Base-by-base conservation (phyloP, 164 flowering plant genomes). In the Akebia trifoliata region DNA sequence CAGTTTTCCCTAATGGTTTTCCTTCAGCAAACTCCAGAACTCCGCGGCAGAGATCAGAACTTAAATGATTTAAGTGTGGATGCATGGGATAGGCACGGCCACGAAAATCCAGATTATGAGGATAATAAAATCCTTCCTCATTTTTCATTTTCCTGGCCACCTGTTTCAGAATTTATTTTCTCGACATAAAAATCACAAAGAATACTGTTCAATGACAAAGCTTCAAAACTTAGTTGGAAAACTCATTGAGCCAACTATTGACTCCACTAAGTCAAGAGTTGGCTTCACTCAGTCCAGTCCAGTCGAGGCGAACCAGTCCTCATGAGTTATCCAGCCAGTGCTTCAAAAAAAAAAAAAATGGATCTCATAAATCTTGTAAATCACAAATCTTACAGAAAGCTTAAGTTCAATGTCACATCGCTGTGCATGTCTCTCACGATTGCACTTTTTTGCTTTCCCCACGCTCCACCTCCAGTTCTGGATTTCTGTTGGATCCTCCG, bases 71-170 rank as follows among this genome's bases (percentile, higher is more conserved):
- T 67, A 93, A 66, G 72, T 93, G 94, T 62, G 98, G 78, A 69
- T 89, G 98, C 96, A 93, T 89, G 12, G 98, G 98, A 47, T 93
- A 93, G 25, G 98, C 98, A 65, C 98, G 88, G 26, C 98, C 98
- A 50, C 98, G 80, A 37, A 93, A 93, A 67, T 93, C 98, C 44
- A 93, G 80, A 76, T 90, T 93, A 68, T 93, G 98, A 32, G 98
- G 98, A 69, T 87, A 93, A 55, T 78, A 93, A 72, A 93, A 93
- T 11, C 97, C 93, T 69, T 87, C 95, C 66, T 93, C 98, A 28
- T 89, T 85, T 74, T 77, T 87, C 94, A 93, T 72, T 68, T 80
- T 85, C 39, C 81, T 77, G 55, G 97, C 97, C 59, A 93, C 98
- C 98, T 90, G 78, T 60, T 55, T 61, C 62, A 37, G 52, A 62